A percentile compares a stretch with the other conserved stretches of the same genome.
phyloP scores from a whole-genome alignment of 2,329 filamentous ascomycete species.

The Venturia pyrina region DNA sequence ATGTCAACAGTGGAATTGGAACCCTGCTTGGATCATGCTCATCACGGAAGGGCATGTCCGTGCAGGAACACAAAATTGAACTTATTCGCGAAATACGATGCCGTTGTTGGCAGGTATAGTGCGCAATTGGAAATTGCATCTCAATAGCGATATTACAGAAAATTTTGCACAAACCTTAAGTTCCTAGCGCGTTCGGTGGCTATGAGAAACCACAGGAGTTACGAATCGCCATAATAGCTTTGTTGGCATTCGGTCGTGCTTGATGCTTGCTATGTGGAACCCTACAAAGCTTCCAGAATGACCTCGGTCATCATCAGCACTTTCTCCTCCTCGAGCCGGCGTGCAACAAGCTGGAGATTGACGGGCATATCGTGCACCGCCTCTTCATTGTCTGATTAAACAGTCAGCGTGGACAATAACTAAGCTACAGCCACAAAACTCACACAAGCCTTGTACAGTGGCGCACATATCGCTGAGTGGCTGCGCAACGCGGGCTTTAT shows the following conservation, averaged over 20 bases:
- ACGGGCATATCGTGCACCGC: constrained; percentile 35
- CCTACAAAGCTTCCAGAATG: constrained; percentile 22
- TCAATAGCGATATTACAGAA: not conserved
- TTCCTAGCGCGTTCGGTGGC: not conserved
- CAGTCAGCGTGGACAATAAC: not conserved
- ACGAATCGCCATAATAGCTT: not conserved
- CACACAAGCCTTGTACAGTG: constrained; percentile 30
- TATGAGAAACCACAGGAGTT: not conserved
- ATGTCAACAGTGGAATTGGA: no score
- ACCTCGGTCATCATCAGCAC: constrained; percentile 29
- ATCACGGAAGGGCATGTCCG: not conserved
- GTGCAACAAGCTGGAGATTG: constrained; percentile 31
- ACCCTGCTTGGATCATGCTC: not conserved
- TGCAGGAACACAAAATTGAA: not conserved
- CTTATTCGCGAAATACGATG: not conserved
- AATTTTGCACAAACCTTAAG: not conserved
- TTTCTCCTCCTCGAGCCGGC: constrained; percentile 33
- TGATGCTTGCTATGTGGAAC: not conserved
- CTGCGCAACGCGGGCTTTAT: constrained; percentile 20
- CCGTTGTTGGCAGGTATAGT: not conserved
- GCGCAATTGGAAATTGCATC: not conserved
- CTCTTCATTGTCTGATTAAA: constrained; percentile 24
- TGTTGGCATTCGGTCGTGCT: not conserved
- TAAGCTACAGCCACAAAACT: constrained; percentile 16
- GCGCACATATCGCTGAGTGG: constrained; percentile 29